Evolutionary conservation across 495 filamentous ascomycete species (phyloP).

Genomic region (Lophium mytilinum): DNA sequence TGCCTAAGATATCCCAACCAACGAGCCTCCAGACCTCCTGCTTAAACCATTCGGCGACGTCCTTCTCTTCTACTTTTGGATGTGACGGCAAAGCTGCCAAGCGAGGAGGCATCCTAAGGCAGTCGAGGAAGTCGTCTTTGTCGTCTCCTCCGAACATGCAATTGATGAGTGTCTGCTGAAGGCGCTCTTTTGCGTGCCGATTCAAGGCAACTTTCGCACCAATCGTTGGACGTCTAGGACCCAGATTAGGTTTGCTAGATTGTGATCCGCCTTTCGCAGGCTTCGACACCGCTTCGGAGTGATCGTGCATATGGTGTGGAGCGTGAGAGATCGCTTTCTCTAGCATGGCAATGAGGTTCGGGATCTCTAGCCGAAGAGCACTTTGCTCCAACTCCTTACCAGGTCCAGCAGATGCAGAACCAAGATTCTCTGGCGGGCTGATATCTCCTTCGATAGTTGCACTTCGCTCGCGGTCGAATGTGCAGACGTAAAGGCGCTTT

Average conservation of each 20-base stretch:
- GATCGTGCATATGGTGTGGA: slow-evolving; percentile 23
- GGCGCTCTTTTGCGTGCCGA: slow-evolving; percentile 24
- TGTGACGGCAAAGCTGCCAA: slow-evolving; percentile 10
- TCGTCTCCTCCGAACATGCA: slow-evolving; percentile 25
- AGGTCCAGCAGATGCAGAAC: not conserved
- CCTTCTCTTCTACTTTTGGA: slow-evolving; percentile 22
- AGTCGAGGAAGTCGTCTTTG: slow-evolving; percentile 25
- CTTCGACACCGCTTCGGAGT: not conserved
- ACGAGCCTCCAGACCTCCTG: slow-evolving; percentile 31
- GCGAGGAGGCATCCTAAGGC: slow-evolving; percentile 27
- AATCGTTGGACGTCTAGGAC: not conserved
- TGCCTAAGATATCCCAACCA: slow-evolving; percentile 31
- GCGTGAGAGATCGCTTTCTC: slow-evolving; percentile 26
- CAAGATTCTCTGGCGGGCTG: not conserved
- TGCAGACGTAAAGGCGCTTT: slow-evolving; percentile 20
- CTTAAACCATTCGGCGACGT: slow-evolving; percentile 31
- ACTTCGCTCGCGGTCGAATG: slow-evolving; percentile 22
- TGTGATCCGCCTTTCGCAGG: not conserved
- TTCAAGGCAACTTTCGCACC: slow-evolving; percentile 17
- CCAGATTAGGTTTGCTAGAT: not conserved
- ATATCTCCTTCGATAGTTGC: slow-evolving; percentile 25
- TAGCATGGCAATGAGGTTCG: slow-evolving; percentile 26
- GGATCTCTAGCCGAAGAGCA: slow-evolving; percentile 22
- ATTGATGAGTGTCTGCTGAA: slow-evolving; percentile 32
- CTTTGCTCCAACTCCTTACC: slow-evolving; percentile 5